Percentiles rank a stretch among this genome's conserved stretches.
These are phyloP conservation scores for Russula compacta DNA, from an alignment of 768 basidiomycete species.

Conservation along the genomic window DNA sequence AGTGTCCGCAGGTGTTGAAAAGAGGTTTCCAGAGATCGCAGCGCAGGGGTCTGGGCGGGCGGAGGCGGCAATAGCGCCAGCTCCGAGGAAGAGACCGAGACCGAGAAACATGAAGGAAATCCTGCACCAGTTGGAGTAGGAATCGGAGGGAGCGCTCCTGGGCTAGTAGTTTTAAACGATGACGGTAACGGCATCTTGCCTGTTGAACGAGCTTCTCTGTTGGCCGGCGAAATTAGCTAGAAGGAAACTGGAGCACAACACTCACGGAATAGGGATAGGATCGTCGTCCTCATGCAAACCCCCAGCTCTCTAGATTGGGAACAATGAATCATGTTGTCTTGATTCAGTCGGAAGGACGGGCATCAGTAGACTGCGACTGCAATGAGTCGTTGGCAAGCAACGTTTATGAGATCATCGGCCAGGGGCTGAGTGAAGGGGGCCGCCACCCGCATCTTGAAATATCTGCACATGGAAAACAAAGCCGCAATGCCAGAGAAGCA, in stretches of 20 bases:
- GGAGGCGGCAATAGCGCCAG: background rate
- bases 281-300: background rate
- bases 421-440: background rate
- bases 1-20: background rate
- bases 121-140: background rate
- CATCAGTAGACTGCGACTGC: no score
- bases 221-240: background rate
- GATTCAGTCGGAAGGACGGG: background rate
- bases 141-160: background rate
- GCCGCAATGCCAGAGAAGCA: slow-evolving; percentile 1
- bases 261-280: background rate
- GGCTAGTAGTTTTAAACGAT: background rate
- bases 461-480: background rate
- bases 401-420: background rate
- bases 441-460: background rate
- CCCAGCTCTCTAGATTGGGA: slow-evolving; percentile 2
- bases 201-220: background rate
- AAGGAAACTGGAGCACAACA: background rate
- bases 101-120: background rate
- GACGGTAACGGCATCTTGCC: background rate
- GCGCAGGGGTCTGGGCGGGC: slow-evolving; percentile 2
- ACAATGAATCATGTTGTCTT: background rate
- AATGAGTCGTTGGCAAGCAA: background rate
- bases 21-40: background rate
- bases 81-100: background rate